Percentiles rank a stretch among this genome's conserved stretches.
These are phyloP conservation scores for Apiospora phragmitis DNA, from an alignment of 2,329 filamentous ascomycete species.

Conservation along the genomic window DNA sequence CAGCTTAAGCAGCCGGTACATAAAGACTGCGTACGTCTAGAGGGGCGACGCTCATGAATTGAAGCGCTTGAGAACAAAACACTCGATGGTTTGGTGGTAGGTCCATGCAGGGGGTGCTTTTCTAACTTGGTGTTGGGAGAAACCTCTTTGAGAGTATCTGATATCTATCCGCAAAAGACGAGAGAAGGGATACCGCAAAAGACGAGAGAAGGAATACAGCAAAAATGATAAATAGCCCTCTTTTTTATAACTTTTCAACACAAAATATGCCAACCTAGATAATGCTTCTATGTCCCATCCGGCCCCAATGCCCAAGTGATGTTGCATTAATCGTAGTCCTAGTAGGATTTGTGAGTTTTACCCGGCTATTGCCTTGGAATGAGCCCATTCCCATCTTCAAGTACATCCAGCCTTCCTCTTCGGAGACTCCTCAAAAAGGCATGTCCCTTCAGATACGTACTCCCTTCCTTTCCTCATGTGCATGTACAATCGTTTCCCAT, in stretches of 20 bases:
- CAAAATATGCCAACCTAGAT: conserved; percentile 1
- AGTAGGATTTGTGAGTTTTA: neutral
- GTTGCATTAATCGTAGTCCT: neutral
- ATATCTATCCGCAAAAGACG: neutral
- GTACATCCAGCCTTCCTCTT: neutral
- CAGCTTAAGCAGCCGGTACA: too few relatives aligned
- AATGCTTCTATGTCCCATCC: neutral
- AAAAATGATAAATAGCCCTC: too few relatives aligned
- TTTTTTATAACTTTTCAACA: neutral
- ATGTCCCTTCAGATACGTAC: neutral
- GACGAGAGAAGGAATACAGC: neutral
- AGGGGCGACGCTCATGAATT: neutral
- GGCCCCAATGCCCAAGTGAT: neutral
- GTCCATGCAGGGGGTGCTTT: too few relatives aligned
- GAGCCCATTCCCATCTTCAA: neutral
- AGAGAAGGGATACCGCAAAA: neutral
- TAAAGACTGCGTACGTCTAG: too few relatives aligned
- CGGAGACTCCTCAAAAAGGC: neutral
- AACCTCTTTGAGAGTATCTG: neutral
- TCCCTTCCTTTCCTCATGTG: neutral
- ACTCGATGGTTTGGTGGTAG: neutral
- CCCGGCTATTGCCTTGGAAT: neutral
- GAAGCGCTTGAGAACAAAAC: neutral
- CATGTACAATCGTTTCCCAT: neutral
- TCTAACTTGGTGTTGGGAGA: neutral